A percentile compares a stretch with the other conserved stretches of the same genome.
These are phyloP conservation scores for Aspergillus sp. DNA, from an alignment of 2,329 filamentous ascomycete genomes.

Conservation along the genomic window DNA sequence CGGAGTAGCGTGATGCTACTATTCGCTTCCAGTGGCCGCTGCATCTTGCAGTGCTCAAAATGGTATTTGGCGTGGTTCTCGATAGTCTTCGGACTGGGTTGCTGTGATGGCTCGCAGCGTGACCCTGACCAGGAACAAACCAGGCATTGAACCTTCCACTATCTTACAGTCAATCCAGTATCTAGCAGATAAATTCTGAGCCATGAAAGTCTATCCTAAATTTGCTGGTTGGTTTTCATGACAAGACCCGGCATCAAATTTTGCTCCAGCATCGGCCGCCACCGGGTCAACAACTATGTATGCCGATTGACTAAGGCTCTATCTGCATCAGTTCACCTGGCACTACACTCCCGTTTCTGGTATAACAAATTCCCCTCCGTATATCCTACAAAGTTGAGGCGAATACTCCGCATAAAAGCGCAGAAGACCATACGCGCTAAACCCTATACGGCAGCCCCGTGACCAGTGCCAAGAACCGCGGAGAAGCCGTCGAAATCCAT, in stretches of 20 bases:
- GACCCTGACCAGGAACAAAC: neutral
- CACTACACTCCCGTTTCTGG: no score
- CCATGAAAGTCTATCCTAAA: no score
- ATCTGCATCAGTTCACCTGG: neutral
- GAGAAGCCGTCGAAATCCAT: constrained; percentile 8
- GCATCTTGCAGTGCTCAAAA: no score
- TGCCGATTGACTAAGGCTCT: neutral
- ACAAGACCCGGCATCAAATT: neutral
- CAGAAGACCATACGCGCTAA: neutral
- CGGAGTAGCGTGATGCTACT: no score
- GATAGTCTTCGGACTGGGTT: neutral
- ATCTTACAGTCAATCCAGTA: neutral
- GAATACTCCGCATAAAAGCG: no score
- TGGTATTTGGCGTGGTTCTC: no score
- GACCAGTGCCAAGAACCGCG: neutral
- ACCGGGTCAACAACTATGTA: neutral
- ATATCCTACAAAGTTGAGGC: no score
- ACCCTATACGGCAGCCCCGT: neutral
- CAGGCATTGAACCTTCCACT: neutral
- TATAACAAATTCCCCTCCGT: no score
- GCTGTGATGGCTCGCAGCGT: neutral
- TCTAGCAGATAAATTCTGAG: neutral
- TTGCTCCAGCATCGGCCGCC: neutral
- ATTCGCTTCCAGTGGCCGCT: no score
- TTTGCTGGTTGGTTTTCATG: neutral